Percentiles rank a stretch among this genome's conserved stretches.
Conservation (phyloP, 805 yeast species). For the Vanderwaltozyma verrucispora region DNA sequence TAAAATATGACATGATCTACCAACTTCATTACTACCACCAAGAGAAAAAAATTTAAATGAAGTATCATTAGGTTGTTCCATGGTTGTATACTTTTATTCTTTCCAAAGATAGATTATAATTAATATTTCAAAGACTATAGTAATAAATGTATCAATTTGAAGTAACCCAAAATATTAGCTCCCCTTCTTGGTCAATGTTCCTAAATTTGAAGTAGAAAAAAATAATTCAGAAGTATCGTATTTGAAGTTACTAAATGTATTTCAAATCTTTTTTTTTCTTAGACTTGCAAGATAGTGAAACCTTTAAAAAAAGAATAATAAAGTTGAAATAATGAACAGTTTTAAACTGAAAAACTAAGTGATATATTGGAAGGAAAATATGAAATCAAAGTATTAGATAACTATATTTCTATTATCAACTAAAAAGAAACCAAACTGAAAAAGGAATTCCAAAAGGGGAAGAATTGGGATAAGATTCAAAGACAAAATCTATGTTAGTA, state of each 20-base stretch:
- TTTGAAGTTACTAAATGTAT: no score
- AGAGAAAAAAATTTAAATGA: constrained; percentile 66
- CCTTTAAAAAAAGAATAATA: no score
- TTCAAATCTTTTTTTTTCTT: no score
- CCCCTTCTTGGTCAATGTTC: not conserved
- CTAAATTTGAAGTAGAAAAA: not conserved
- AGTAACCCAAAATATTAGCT: not conserved
- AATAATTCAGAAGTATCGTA: no score
- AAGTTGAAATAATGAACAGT: not conserved
- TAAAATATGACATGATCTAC: constrained; percentile 88
- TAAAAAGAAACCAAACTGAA: no score
- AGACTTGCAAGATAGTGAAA: no score
- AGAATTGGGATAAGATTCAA: not conserved
- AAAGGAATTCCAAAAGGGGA: not conserved
- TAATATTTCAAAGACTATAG: not conserved
- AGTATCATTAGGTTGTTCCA: constrained; percentile 17
- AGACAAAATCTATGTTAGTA: not conserved
- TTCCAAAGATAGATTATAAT: no score
- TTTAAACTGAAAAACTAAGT: no score
- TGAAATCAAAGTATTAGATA: no score
- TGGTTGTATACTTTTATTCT: not conserved
- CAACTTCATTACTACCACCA: constrained; percentile 99
- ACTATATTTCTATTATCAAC: no score
- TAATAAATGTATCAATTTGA: not conserved
- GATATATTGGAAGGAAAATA: no score